Evolutionary conservation across 2,329 filamentous ascomycete genomes (phyloP).

Genomic region (Nannizziopsis arthrosporioides): DNA sequence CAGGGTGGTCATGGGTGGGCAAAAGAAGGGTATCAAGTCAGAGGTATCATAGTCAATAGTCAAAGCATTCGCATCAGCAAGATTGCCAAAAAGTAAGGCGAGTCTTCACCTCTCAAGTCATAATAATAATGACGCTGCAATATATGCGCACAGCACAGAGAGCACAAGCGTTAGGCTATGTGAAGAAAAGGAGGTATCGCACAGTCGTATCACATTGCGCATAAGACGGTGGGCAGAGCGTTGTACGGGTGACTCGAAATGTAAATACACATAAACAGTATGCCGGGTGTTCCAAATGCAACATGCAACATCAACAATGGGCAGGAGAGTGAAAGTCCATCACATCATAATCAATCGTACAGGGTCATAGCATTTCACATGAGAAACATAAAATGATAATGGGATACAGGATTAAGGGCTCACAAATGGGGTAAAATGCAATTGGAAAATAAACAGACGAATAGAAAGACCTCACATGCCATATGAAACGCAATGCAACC

Average conservation of each 20-base stretch:
- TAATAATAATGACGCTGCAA: neutral
- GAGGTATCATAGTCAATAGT: neutral
- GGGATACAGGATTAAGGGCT: neutral
- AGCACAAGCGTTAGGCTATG: neutral
- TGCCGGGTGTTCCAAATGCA: constrained; percentile 2
- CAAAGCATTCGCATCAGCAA: too few species aligned
- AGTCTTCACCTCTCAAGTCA: neutral
- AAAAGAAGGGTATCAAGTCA: neutral
- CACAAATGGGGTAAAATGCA: neutral
- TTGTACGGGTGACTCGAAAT: constrained; percentile 2
- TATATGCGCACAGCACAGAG: too few species aligned
- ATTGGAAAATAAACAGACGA: neutral
- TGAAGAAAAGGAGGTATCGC: neutral
- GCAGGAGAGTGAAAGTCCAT: constrained; percentile 5
- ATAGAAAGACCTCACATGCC: neutral
- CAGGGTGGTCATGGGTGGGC: neutral
- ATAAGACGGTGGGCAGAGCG: neutral
- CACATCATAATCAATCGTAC: constrained; percentile 17
- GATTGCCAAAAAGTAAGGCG: neutral
- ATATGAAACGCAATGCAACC: neutral
- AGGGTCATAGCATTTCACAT: constrained; percentile 13
- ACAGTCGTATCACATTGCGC: constrained; percentile 3
- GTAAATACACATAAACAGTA: constrained; percentile 8
- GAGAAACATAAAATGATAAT: constrained; percentile 1
- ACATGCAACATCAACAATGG: constrained; percentile 7